phyloP scores from a whole-genome alignment of 768 basidiomycete genomes.

The Crepidotus variabilis region DNA sequence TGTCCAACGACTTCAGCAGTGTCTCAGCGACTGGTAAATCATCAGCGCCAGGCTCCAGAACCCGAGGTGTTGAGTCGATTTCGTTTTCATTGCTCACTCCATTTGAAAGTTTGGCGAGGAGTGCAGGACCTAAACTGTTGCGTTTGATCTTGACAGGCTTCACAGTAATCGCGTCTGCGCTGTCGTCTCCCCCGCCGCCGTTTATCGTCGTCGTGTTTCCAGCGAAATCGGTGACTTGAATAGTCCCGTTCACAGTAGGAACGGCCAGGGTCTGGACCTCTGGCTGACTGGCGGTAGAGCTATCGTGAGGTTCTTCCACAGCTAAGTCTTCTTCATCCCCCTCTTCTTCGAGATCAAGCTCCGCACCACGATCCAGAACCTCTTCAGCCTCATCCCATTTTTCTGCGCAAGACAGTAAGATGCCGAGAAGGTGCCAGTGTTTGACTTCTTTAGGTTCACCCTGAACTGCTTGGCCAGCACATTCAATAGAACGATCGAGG shows the following conservation, averaged over 20 bases:
- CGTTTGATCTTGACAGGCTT: neutral
- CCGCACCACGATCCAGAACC: conserved; percentile 76
- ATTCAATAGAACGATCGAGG: conserved; percentile 60
- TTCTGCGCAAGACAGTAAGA: conserved; percentile 74
- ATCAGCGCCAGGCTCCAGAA: conserved; percentile 14
- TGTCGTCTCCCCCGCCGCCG: neutral
- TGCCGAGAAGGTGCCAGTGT: conserved; percentile 88
- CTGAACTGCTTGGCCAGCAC: conserved; percentile 73
- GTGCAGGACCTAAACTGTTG: neutral
- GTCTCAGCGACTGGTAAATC: conserved; percentile 34
- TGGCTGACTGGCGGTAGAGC: conserved; percentile 1
- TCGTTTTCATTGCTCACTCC: neutral
- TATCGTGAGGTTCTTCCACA: conserved; percentile 13
- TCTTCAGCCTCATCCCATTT: conserved; percentile 77
- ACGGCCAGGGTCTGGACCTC: conserved; percentile 1
- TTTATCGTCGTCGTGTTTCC: neutral
- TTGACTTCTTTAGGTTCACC: conserved; percentile 57
- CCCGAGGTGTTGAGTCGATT: neutral
- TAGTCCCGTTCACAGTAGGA: neutral
- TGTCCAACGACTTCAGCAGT: conserved; percentile 14
- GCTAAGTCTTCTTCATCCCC: conserved; percentile 13
- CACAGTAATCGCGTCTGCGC: conserved; percentile 3
- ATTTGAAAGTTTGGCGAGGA: neutral
- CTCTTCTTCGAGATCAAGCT: conserved; percentile 40
- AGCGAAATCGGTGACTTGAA: neutral